Evolutionary conservation across 2,329 filamentous ascomycete species (phyloP), one percentile per base, ranked within the genome.

Genomic region (Sclerotinia spermophila): DNA sequence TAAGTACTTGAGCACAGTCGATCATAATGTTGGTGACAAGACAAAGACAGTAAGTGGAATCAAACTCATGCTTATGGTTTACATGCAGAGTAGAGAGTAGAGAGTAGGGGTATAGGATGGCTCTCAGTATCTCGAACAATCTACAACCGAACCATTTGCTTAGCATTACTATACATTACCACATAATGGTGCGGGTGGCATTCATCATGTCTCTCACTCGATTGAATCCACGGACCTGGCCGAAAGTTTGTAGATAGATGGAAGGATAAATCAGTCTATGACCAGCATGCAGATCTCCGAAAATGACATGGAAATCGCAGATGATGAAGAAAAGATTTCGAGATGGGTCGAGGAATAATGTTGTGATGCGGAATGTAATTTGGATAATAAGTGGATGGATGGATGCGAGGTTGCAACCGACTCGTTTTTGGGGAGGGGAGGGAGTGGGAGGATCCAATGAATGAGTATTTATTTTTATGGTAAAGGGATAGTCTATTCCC

Each of bases 211-310:
- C 56, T 33, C 13, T 59, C 56, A 13, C n/a, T 24, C 56, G n/a
- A n/a, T n/a, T n/a, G n/a, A 59, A 38, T 59, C 56, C 21, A 59
- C 56, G 56, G 56, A 40, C 56, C 56, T 59, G 56, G 56, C 56
- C 56, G 56, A 38, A n/a, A 11, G n/a, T n/a, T n/a, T 11, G 33
- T 38, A 59, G 40, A 59, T 21, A 30, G 56, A 59, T 59, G 33
- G 56, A 24, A n/a, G 56, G 13, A 40, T 10, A 24, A 59, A n/a
- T 59, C 56, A n/a, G 38, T 27, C 40, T n/a, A 59, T 38, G 21
- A 59, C 55, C 55, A 59, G 15, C 33, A 59, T 59, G 56, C 33
- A 59, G 56, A 59, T 59, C 56, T 59, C 56, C 56, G 3, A 40
- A 38, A 35, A 40, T 33, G 33, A 40, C 13, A 59, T 59, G 56